Evolutionary conservation across 2,329 filamentous ascomycete genomes (phyloP), one percentile per base, ranked within the genome.

Genomic region (Paramyrothecium roridum): DNA sequence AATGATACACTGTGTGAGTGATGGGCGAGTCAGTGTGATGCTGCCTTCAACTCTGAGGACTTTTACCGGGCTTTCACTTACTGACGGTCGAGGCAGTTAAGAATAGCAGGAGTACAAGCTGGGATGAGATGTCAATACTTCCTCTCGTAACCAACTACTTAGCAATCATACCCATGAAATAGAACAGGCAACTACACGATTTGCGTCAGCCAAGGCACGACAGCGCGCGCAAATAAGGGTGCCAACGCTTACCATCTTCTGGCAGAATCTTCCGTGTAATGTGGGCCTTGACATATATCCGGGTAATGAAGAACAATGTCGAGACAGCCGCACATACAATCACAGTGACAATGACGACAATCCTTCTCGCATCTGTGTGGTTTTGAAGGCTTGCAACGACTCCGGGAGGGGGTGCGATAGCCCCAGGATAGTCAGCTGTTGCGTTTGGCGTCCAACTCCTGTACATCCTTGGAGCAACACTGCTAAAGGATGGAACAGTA

Each of bases 391-490:
- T 53, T 16, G 61, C 59, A 6, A 50, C 58, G 19, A 61, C 57
- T 40, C 63, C 63, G 34, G 62, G 61, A 30, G 63, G 64, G 3
- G 64, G 61, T 19, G 63, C 61, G 10, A 59, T 52, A 8, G 57
- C 56, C 26, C 61, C 62, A 2, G 52, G 55, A 40, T 54, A 57
- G 34, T 16, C 26, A 10, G 26, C 26, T 10, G 26, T 51, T 40
- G 26, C n/a, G 37, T 43, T 43, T 19, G 37, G 16, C n/a, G 16
- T 19, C 37, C 37, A 43, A 19, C 37, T 43, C n/a, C n/a, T 43
- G 37, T 43, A 43, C 37, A 13, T 43, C 13, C 4, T 43, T 43
- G 37, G 16, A 19, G 37, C 13, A 43, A 19, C 7, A 19, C 37
- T 19, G n/a, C 37, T 16, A 43, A 43, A 13, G 7, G 12, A 19